Base-by-base conservation (phyloP, 768 basidiomycete species). In the Podaxis rugospora region DNA sequence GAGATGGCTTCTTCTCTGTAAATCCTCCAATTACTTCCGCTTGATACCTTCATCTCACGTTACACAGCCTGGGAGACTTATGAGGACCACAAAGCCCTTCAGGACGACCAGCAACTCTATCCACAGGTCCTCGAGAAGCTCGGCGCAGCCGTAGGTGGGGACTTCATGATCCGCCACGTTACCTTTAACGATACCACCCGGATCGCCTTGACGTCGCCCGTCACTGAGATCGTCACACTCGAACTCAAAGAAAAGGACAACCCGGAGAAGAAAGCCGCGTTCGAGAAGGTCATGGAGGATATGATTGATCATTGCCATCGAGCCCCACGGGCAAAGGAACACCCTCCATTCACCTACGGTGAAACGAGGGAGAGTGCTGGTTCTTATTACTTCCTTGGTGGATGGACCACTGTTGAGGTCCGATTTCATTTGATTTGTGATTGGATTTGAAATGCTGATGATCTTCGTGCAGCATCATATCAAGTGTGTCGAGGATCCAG, bases 341-440 rank as follows among this genome's bases (percentile, higher is more conserved):
- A 61, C 53, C 32, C 42, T 32, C 59, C 59, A 13, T 61, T 61
- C 16, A 35, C 36, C 14, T 61, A 44, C 28, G 59, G 59, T 5
- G 44, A 61, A 23, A 46, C 59, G 16, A 23, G 4, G 28, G 59
- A 61, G 32, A 47, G 37, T 11, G 4, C 52, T 5, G 47, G 46
- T 9, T 27, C 46, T 37, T 54, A 36, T 42, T 54, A 40, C 21
- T 54, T 61, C 52, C 13, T 61, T 25, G 59, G 52, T 3, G 59
- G 59, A 39, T 61, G 59, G 59, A 27, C 42, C 23, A 49, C 32
- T 18, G 51, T 53, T 18, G 42, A 54, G 28, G 59, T 61, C 2
- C 11, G 5, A 13, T 44, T 35, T 44, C 3, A 4, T 10, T 25
- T 36, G 7, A 21, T 42, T 5, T 6, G 21, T 18, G 27, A 9